phyloP scores from a whole-genome alignment of 352 stramenopile species.

The Phytopythium oedochilum region DNA sequence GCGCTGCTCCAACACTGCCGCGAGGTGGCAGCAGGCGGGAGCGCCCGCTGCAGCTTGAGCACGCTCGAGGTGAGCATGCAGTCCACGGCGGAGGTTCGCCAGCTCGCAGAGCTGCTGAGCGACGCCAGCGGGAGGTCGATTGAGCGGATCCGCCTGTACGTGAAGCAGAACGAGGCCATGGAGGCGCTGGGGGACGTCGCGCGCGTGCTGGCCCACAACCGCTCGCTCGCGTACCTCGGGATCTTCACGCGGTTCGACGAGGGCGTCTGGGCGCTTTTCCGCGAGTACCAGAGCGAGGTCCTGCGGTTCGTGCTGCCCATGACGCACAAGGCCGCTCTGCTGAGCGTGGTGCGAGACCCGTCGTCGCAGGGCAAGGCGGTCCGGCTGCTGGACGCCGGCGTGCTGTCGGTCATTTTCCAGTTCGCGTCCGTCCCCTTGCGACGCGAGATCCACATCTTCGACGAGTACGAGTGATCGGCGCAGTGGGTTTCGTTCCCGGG shows the following conservation, averaged over 20 bases:
- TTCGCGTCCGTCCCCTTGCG: conserved; percentile 11
- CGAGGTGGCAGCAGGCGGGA: not conserved
- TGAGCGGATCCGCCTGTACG: conserved; percentile 1
- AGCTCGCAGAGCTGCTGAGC: not conserved
- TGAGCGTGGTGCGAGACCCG: conserved; percentile 18
- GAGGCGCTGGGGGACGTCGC: not conserved
- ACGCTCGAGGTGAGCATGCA: conserved; percentile 6
- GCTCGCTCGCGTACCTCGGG: conserved; percentile 4
- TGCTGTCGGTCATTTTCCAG: conserved; percentile 21
- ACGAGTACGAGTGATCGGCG: conserved; percentile 2
- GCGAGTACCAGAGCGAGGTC: conserved; percentile 9
- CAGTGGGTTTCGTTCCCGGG: too few relatives aligned
- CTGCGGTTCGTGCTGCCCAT: conserved; percentile 10
- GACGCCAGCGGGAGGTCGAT: not conserved
- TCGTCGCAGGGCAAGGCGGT: conserved; percentile 3
- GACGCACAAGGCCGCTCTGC: conserved; percentile 15
- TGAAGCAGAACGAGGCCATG: conserved; percentile 6
- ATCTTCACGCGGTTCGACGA: conserved; percentile 5
- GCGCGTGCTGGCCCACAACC: not conserved
- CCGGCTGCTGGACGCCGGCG: conserved; percentile 18
- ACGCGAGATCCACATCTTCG: conserved; percentile 6
- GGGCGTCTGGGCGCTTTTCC: conserved; percentile 1
- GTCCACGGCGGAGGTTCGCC: not conserved
- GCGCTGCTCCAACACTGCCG: not conserved
- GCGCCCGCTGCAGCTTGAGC: not conserved